Base-by-base conservation (phyloP, 352 stramenopile genomes). In the Globisporangium spinosum region DNA sequence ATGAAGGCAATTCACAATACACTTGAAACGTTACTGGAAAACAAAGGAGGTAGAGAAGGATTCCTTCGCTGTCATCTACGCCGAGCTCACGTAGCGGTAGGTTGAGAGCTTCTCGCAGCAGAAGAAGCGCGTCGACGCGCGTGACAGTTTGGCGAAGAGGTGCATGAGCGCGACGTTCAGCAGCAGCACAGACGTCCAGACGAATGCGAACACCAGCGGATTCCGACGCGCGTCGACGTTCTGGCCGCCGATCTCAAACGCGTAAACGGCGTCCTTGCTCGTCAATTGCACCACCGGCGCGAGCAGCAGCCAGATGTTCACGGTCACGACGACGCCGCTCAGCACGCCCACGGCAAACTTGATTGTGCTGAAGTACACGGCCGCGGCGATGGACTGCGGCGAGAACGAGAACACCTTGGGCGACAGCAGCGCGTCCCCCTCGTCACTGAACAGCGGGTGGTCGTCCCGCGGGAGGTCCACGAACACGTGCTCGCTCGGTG, bases 321-420 rank as follows among this genome's bases (percentile, higher is more conserved):
- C 2, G 1, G 65, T 51, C 20, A 88, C 65, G 1, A 77, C 70
- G 5, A 85, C 64, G 15, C 70, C 59, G 53, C 83, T 91, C 15
- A 72, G 32, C 34, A 87, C 74, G 20, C 79, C 73, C 3, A 91
- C 15, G 2, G 73, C 76, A 53, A 90, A 84, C 71, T 93, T 93
- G 70, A 90, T 70, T 0, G 80, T 81, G 45, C 72, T 35, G 51
- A 93, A 91, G 70, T 93, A 93, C 10, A 93, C 59, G 29, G 70
- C 75, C 1, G 74, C 82, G 43, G 87, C 72, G 38, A 93, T 68
- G 32, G 79, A 78, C n/a, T 87, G 69, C 9, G 80, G 82, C 55
- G 84, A 92, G 35, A 90, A 77, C 47, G 77, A 75, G 34, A 72
- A 69, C 38, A 92, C 64, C 25, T 73, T 75, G 6, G 84, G 73